Base-by-base conservation (phyloP, 1,284 basidiomycete species). In the Ceratobasidium sp. region DNA sequence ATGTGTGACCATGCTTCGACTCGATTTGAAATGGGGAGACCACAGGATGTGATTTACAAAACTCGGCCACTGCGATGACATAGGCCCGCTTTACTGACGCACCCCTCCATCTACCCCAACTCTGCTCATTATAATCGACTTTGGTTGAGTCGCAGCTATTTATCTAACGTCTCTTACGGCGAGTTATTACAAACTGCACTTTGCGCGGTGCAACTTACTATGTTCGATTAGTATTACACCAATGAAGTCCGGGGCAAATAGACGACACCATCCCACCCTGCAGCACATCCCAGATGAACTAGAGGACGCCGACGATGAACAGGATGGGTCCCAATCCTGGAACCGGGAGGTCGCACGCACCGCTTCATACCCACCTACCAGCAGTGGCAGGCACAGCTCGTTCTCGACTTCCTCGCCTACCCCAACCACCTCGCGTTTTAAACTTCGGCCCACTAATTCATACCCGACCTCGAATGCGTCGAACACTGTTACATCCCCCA, bases 251-350 rank as follows among this genome's bases (percentile, higher is more conserved):
- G 70, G 59, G 33, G 59, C 44, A n/a, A 64, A 33, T 18, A 57
- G 70, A n/a, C 50, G 70, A 6, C 70, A 74, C 33, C 38, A 62
- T 18, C 70, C 70, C 23, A 74, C 70, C 20, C 46, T 74, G 16
- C 70, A 74, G 38, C 70, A 74, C 59, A 74, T 74, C 14, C 70
- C 70, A 27, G 70, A 74, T 35, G 70, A 62, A 35, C 57, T 74
- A 14, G 70, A 74, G 23, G 70, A 74, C 33, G 59, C 33, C 8
- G 70, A 74, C 44, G 70, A 74, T 46, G 70, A 74, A 41, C 38
- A 64, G 3, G 70, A 64, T 35, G 46, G 27, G 16, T 23, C 70
- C 1, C 59, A 62, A 64, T 38, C 20, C 44, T 60, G 41, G 59
- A n/a, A 69, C 14, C 38, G 38, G 38, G 38, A 38, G 3, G 38